A percentile compares a stretch with the other conserved stretches of the same genome.
These are phyloP conservation scores for Fragilariopsis cylindrus DNA, from an alignment of 108 stramenopile genomes.

Conservation along the genomic window DNA sequence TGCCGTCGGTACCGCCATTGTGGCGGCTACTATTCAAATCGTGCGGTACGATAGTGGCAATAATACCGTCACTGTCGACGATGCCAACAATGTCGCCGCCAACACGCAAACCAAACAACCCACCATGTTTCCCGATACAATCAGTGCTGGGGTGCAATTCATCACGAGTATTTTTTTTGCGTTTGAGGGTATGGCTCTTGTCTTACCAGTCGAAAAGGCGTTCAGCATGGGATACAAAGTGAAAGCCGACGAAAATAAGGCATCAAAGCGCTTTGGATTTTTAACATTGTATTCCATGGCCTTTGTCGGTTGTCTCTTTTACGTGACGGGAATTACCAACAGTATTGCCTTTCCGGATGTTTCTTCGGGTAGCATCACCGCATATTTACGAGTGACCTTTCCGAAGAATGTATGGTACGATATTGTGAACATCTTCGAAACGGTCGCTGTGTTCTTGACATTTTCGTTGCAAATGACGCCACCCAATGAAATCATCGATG, in stretches of 20 bases:
- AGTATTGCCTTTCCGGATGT: slow-evolving; percentile 36
- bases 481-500: slow-evolving; percentile 40
- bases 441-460: slow-evolving; percentile 36
- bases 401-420: slow-evolving; percentile 21
- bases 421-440: slow-evolving; percentile 36
- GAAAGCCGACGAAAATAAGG: background rate
- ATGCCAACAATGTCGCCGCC: background rate
- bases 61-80: background rate
- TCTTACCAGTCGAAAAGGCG: slow-evolving; percentile 43
- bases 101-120: background rate
- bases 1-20: slow-evolving; percentile 30
- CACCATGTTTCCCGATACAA: slow-evolving; percentile 9
- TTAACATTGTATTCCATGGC: slow-evolving; percentile 29
- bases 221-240: slow-evolving; percentile 9
- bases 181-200: slow-evolving; percentile 54
- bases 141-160: slow-evolving; percentile 23
- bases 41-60: background rate
- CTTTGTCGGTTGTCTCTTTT: slow-evolving; percentile 29
- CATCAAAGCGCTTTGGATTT: too few species aligned
- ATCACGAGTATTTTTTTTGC: slow-evolving; percentile 39
- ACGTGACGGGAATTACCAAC: slow-evolving; percentile 23
- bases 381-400: slow-evolving; percentile 27
- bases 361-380: slow-evolving; percentile 34
- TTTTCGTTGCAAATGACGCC: slow-evolving; percentile 46
- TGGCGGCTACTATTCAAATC: slow-evolving; percentile 14